Conservation (phyloP, 108 stramenopile species). For the Conticribra guillardii region DNA sequence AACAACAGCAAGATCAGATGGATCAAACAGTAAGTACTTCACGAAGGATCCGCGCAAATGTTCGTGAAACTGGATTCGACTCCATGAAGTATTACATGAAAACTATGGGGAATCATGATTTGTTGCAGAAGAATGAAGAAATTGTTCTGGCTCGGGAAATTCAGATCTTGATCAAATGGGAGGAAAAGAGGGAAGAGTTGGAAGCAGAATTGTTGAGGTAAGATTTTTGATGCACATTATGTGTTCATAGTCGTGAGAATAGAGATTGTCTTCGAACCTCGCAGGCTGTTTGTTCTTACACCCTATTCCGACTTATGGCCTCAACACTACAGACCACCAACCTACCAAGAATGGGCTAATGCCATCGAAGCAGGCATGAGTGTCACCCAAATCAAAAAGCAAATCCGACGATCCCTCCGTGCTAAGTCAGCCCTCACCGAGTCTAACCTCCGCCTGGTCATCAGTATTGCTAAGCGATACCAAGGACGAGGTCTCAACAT, state of each 20-base stretch:
- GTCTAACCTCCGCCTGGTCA: constrained; percentile 89
- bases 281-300: neutral
- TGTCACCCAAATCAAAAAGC: constrained; percentile 85
- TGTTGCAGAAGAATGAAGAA: constrained; percentile 89
- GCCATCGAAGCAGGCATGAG: constrained; percentile 71
- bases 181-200: constrained; percentile 70
- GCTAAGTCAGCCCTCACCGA: constrained; percentile 88
- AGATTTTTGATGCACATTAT: no score
- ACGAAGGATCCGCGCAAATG: constrained; percentile 66
- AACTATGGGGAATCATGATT: constrained; percentile 88
- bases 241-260: no score
- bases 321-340: constrained; percentile 60
- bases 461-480: constrained; percentile 91
- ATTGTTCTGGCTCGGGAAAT: constrained; percentile 86
- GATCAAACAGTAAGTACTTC: neutral
- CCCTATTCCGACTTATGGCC: neutral
- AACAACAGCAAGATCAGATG: constrained; percentile 3
- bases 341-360: constrained; percentile 87
- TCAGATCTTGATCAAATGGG: constrained; percentile 84
- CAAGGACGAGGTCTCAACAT: constrained; percentile 80
- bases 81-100: constrained; percentile 86
- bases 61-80: constrained; percentile 78
- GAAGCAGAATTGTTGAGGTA: constrained; percentile 72
- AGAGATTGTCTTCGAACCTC: neutral
- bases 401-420: constrained; percentile 83